A percentile compares a stretch with the other conserved stretches of the same genome.
Evolutionary conservation across 352 stramenopile genomes (phyloP).

Genomic region (Phytophthora quininea): DNA sequence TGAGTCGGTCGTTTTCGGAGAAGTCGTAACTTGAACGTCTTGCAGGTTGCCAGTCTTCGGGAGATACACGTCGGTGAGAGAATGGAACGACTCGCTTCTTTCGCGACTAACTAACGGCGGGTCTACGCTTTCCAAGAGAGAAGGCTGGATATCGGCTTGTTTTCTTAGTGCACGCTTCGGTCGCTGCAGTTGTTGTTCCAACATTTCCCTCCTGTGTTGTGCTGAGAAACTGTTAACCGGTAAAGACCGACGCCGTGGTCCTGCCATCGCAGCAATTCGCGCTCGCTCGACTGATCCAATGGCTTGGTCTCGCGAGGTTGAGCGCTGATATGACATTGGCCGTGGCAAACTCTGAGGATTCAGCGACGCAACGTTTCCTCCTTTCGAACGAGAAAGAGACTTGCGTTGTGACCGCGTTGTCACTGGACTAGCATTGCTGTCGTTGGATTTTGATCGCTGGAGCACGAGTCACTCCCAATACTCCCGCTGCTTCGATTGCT

Average conservation of each 20-base stretch:
- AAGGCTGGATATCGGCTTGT: conserved; percentile 24
- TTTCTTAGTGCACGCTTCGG: conserved; percentile 19
- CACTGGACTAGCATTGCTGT: conserved; percentile 19
- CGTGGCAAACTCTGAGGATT: conserved; percentile 42
- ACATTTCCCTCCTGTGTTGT: conserved; percentile 32
- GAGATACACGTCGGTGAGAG: conserved; percentile 48
- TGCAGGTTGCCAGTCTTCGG: conserved; percentile 29
- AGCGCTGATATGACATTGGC: conserved; percentile 18
- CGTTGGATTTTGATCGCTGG: neutral
- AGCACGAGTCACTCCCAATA: neutral
- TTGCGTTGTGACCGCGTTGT: conserved; percentile 17
- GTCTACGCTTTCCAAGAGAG: conserved; percentile 34
- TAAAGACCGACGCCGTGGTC: conserved; percentile 46
- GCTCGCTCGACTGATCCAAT: conserved; percentile 23
- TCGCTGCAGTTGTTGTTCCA: conserved; percentile 26
- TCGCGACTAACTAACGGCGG: conserved; percentile 37
- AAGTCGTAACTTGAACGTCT: conserved; percentile 21
- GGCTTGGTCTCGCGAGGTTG: conserved; percentile 27
- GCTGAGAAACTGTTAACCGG: conserved; percentile 48
- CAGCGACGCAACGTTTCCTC: conserved; percentile 52
- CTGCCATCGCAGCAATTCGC: conserved; percentile 13
- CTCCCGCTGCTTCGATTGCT: conserved; percentile 19
- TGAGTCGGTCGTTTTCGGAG: conserved; percentile 11
- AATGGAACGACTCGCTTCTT: conserved; percentile 55
- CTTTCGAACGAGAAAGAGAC: conserved; percentile 17